These are phyloP conservation scores for Yamadazyma akitaensis DNA, from an alignment of 805 yeast species.

Conservation along the genomic window DNA sequence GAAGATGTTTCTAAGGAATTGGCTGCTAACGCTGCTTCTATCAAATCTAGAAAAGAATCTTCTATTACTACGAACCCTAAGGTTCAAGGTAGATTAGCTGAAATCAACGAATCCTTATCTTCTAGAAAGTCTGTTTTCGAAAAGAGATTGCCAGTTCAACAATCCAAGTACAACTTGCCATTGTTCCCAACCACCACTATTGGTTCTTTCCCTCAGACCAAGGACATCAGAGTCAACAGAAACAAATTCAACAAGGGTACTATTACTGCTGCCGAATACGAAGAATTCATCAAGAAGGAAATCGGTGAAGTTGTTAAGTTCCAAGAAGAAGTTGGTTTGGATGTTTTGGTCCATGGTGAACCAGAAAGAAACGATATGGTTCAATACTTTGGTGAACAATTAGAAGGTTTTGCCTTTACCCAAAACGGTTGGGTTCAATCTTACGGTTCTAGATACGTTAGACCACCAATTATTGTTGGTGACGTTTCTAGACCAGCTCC, in stretches of 20 bases:
- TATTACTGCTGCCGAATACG: slow-evolving; percentile 91
- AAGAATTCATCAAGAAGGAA: slow-evolving; percentile 94
- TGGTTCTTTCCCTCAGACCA: slow-evolving; percentile 99
- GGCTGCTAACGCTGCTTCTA: slow-evolving; percentile 82
- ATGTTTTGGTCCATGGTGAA: slow-evolving; percentile 99
- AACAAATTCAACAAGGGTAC: slow-evolving; percentile 97
- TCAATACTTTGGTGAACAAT: slow-evolving; percentile 99
- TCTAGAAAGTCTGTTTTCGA: slow-evolving; percentile 87
- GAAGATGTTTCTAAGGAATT: slow-evolving; percentile 73
- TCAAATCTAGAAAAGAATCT: slow-evolving; percentile 82
- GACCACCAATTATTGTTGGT: slow-evolving; percentile 99
- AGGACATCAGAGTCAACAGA: slow-evolving; percentile 98
- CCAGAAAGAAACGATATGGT: slow-evolving; percentile 99
- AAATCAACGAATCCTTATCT: slow-evolving; percentile 70
- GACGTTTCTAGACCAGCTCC: slow-evolving; percentile 98
- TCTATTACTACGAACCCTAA: slow-evolving; percentile 86
- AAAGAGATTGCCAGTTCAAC: slow-evolving; percentile 83
- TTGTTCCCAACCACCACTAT: slow-evolving; percentile 99
- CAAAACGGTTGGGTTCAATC: slow-evolving; percentile 99
- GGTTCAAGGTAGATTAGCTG: slow-evolving; percentile 82
- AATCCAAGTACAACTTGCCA: slow-evolving; percentile 86
- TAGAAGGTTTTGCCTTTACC: slow-evolving; percentile 98
- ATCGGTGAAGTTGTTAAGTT: slow-evolving; percentile 93
- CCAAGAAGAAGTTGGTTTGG: slow-evolving; percentile 99
- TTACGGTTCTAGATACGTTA: slow-evolving; percentile 99